Percentiles rank a stretch among this genome's conserved stretches.
Evolutionary conservation across 306 rosid species (phyloP).

Genomic region (Vachellia collinsii): DNA sequence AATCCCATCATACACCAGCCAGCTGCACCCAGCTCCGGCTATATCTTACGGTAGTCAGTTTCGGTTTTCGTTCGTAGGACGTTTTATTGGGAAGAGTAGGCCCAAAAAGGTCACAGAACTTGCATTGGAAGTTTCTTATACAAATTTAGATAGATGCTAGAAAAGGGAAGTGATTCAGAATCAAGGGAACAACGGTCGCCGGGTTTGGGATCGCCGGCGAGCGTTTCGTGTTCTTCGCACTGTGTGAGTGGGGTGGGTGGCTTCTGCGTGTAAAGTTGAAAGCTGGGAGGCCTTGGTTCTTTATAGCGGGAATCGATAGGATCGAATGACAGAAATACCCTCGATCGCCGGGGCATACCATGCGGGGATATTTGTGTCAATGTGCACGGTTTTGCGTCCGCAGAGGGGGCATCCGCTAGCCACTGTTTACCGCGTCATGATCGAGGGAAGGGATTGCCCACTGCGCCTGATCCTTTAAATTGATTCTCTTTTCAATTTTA

Average conservation of each 20-base stretch:
- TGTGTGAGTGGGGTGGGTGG: constrained; percentile 34
- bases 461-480: no score
- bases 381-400: not conserved
- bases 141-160: not conserved
- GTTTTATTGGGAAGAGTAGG: constrained; percentile 17
- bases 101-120: not conserved
- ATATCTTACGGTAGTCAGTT: constrained; percentile 30
- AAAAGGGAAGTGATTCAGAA: not conserved
- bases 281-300: constrained; percentile 15
- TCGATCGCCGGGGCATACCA: not conserved
- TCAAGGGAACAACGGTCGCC: constrained; percentile 13
- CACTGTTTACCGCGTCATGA: not conserved
- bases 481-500: no score
- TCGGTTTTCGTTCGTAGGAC: constrained; percentile 5
- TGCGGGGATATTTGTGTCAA: not conserved
- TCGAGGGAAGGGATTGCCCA: no score
- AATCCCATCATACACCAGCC: constrained; percentile 84
- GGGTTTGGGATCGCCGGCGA: constrained; percentile 45
- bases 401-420: not conserved
- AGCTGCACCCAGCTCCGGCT: constrained; percentile 47
- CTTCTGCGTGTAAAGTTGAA: constrained; percentile 63
- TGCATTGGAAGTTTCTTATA: constrained; percentile 8
- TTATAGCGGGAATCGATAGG: constrained; percentile 37
- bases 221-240: constrained; percentile 12
- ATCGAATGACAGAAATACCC: constrained; percentile 43